Evolutionary conservation across 148 eudicot genomes (phyloP).

Genomic region (Chenopodium quinoa): DNA sequence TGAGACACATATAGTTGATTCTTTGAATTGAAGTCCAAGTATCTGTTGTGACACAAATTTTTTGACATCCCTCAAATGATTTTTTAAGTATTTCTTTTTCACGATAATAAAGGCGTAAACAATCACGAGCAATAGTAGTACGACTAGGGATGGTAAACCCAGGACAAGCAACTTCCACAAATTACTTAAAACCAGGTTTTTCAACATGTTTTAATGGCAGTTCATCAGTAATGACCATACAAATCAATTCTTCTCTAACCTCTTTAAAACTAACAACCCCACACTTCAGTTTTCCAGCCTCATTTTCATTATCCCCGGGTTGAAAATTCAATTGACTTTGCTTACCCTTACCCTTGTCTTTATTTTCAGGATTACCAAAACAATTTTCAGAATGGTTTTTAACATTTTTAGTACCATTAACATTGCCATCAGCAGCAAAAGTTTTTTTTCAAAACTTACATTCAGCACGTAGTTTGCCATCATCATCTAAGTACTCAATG

Average conservation of each 20-base stretch:
- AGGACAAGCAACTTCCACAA: not conserved
- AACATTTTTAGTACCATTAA: slow-evolving; percentile 9
- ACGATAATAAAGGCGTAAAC: not conserved
- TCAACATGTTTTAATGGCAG: not conserved
- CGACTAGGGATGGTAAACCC: not conserved
- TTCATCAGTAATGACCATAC: not conserved
- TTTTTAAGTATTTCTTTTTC: not conserved
- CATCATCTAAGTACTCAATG: too few relatives aligned
- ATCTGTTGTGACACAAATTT: not conserved
- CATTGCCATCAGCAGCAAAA: too few relatives aligned
- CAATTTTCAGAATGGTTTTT: not conserved
- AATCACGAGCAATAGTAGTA: not conserved
- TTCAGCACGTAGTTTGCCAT: too few relatives aligned
- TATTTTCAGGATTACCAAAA: not conserved
- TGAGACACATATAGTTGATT: not conserved
- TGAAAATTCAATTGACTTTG: not conserved
- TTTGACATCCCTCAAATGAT: not conserved
- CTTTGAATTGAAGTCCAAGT: not conserved
- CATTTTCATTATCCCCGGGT: not conserved
- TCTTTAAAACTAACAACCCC: not conserved
- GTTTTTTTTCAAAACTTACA: too few relatives aligned
- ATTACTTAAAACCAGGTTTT: not conserved
- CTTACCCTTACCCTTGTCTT: not conserved
- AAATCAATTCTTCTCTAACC: not conserved
- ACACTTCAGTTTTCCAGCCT: not conserved